A percentile compares a stretch with the other conserved stretches of the same genome.
Conservation (phyloP, 192 early-diverging fungal species). For the Backusella luteola region DNA sequence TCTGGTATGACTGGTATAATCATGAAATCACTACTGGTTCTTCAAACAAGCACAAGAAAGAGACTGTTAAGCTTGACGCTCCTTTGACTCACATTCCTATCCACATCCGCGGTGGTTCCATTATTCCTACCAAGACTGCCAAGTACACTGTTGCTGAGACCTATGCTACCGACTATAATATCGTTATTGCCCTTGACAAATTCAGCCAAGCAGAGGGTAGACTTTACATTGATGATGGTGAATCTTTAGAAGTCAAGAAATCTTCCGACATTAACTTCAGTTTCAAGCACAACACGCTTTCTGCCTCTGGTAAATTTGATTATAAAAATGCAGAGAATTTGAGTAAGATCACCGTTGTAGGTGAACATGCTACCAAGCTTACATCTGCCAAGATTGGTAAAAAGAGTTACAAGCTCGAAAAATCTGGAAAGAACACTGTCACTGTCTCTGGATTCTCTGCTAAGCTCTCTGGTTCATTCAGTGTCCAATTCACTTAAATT, state of each 20-base stretch:
- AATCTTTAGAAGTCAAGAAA: conserved; percentile 33
- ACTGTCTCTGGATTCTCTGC: neutral
- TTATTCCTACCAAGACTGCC: conserved; percentile 53
- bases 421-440: neutral
- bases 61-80: conserved; percentile 37
- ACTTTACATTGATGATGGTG: conserved; percentile 64
- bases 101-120: conserved; percentile 56
- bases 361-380: conserved; percentile 3
- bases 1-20: conserved; percentile 63
- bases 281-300: conserved; percentile 16
- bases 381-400: neutral
- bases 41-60: conserved; percentile 22
- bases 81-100: conserved; percentile 56
- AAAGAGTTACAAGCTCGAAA: neutral
- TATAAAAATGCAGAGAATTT: conserved; percentile 11
- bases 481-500: neutral
- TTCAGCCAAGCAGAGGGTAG: conserved; percentile 45
- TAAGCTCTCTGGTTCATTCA: neutral
- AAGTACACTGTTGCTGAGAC: conserved; percentile 48
- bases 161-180: conserved; percentile 36
- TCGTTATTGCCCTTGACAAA: conserved; percentile 55
- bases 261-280: conserved; percentile 23
- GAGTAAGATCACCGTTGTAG: conserved; percentile 12
- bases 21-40: conserved; percentile 20
- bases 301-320: conserved; percentile 22